Evolutionary conservation across 2,329 filamentous ascomycete genomes (phyloP).

Genomic region (Talaromyces amestolkiae): DNA sequence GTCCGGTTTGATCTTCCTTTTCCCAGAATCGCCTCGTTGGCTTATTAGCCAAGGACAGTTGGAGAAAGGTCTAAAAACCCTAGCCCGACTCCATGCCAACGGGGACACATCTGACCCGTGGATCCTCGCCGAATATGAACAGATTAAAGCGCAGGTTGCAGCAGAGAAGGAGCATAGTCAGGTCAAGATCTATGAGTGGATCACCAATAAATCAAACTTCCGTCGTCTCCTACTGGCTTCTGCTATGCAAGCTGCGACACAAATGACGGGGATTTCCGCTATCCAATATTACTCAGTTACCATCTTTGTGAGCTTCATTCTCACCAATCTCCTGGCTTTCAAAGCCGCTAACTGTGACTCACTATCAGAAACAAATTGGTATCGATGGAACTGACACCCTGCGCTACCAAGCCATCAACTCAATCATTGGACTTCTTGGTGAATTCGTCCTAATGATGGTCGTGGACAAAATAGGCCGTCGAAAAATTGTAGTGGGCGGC

Average conservation of each 20-base stretch:
- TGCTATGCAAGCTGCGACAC: constrained; percentile 27
- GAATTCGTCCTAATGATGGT: background rate
- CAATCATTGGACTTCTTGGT: background rate
- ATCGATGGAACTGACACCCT: background rate
- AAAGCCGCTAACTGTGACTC: background rate
- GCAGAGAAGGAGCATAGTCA: background rate
- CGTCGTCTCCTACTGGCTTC: constrained; percentile 28
- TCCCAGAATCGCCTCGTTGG: background rate
- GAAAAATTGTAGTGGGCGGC: constrained; percentile 39
- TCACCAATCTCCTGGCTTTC: background rate
- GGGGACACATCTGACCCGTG: background rate
- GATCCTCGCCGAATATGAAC: background rate
- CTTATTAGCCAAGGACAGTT: background rate
- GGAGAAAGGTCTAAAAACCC: background rate
- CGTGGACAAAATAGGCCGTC: background rate
- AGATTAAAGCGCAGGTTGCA: background rate
- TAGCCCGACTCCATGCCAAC: background rate
- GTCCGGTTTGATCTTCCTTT: background rate
- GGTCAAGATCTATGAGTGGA: background rate
- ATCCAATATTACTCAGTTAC: constrained; percentile 30
- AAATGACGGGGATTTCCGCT: constrained; percentile 31
- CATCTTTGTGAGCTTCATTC: constrained; percentile 9
- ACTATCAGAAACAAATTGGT: background rate
- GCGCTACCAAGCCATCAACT: background rate
- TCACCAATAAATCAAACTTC: constrained; percentile 19